These are phyloP conservation scores for Penicillium brevicompactum DNA, from an alignment of 2,329 filamentous ascomycete genomes.

Conservation along the genomic window DNA sequence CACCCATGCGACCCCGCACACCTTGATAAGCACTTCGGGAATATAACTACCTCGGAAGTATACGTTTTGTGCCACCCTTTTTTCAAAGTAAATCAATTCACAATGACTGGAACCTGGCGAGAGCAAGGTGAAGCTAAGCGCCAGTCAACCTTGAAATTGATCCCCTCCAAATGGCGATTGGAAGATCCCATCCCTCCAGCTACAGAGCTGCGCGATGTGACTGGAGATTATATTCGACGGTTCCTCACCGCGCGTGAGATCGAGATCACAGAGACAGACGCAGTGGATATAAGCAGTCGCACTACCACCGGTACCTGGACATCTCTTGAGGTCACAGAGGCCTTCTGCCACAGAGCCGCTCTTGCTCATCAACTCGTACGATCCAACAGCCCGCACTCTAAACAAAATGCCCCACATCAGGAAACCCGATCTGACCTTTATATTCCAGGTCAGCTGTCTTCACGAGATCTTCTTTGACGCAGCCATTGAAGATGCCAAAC, in stretches of 20 bases:
- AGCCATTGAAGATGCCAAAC: slow-evolving; percentile 52
- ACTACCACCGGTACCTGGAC: slow-evolving; percentile 59
- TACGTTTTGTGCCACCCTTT: background rate
- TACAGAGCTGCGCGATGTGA: slow-evolving; percentile 59
- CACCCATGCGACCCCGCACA: slow-evolving; percentile 8
- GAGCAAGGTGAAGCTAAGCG: slow-evolving; percentile 55
- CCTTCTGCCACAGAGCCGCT: slow-evolving; percentile 60
- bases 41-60: background rate
- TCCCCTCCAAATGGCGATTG: slow-evolving; percentile 61
- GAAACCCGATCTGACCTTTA: background rate
- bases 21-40: background rate
- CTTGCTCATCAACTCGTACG: slow-evolving; percentile 61
- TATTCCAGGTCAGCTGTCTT: slow-evolving; percentile 48
- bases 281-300: slow-evolving; percentile 57
- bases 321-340: slow-evolving; percentile 57
- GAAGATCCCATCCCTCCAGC: slow-evolving; percentile 48
- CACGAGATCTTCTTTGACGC: slow-evolving; percentile 58
- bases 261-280: slow-evolving; percentile 63
- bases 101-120: slow-evolving; percentile 50
- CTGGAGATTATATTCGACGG: slow-evolving; percentile 58
- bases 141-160: slow-evolving; percentile 54
- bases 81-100: background rate
- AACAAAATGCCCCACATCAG: background rate
- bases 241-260: slow-evolving; percentile 58
- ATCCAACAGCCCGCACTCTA: background rate